Evolutionary conservation across 345 rosid species (phyloP).

Genomic region (Sonneratia caseolaris): DNA sequence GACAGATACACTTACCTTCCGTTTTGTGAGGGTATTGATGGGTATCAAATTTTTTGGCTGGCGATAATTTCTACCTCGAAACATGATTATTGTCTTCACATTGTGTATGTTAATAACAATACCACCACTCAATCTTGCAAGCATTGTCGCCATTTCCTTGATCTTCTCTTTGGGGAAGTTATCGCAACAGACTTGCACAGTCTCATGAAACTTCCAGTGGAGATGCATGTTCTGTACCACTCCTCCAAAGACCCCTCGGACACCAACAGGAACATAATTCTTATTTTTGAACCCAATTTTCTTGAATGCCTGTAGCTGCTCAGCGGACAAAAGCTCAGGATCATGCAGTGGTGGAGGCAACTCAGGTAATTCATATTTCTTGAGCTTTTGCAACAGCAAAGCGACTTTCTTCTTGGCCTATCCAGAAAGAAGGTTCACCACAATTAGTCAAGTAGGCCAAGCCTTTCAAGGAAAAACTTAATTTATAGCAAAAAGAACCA

Average conservation of each 20-base stretch:
- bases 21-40: constrained; percentile 87
- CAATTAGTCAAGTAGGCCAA: background rate
- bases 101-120: constrained; percentile 74
- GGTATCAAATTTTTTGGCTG: constrained; percentile 91
- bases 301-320: constrained; percentile 76
- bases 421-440: constrained; percentile 6
- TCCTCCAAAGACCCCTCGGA: constrained; percentile 97
- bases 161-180: constrained; percentile 88
- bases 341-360: constrained; percentile 78
- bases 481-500: background rate
- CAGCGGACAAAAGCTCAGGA: constrained; percentile 77
- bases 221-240: constrained; percentile 97
- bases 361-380: constrained; percentile 89
- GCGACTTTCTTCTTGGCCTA: constrained; percentile 98
- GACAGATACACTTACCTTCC: constrained; percentile 47
- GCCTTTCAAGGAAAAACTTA: background rate
- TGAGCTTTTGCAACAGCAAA: constrained; percentile 76
- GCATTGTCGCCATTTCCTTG: constrained; percentile 90
- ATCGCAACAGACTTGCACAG: constrained; percentile 94
- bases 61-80: constrained; percentile 93
- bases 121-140: constrained; percentile 88
- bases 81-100: constrained; percentile 92
- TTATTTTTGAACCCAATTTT: constrained; percentile 86
- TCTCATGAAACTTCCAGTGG: constrained; percentile 99
- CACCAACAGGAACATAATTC: constrained; percentile 95